Evolutionary conservation across 768 basidiomycete species (phyloP).

Genomic region (Pholiota microspora): DNA sequence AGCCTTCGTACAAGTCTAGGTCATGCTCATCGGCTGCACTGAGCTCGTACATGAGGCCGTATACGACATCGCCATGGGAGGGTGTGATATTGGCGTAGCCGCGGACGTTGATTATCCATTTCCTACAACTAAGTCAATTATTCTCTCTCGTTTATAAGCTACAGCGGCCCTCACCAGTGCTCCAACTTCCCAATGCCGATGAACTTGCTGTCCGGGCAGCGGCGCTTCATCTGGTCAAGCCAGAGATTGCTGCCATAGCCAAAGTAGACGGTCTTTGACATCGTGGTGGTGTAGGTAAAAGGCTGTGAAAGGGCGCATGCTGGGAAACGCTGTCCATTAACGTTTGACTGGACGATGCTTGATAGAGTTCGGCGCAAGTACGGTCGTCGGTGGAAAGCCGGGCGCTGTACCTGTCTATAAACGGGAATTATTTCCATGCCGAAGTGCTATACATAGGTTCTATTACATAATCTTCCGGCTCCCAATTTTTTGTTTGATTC

Average conservation of each 20-base stretch:
- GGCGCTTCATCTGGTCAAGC: constrained; percentile 45
- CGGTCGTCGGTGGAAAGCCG: neutral
- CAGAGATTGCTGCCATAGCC: constrained; percentile 53
- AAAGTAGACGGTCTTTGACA: constrained; percentile 35
- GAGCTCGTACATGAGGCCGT: constrained; percentile 42
- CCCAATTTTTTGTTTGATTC: constrained; percentile 9
- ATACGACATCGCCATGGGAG: constrained; percentile 38
- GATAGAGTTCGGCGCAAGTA: neutral
- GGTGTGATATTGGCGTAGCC: constrained; percentile 46
- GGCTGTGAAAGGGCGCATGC: constrained; percentile 10
- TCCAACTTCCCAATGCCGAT: constrained; percentile 36
- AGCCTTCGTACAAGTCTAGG: constrained; percentile 42
- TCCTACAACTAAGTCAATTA: constrained; percentile 27
- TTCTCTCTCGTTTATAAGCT: neutral
- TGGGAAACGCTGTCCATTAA: neutral
- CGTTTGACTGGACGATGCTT: neutral
- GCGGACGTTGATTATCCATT: constrained; percentile 43
- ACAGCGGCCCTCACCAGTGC: constrained; percentile 35
- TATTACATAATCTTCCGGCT: constrained; percentile 13
- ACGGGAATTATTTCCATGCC: neutral
- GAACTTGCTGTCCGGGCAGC: constrained; percentile 42
- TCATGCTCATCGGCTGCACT: constrained; percentile 36
- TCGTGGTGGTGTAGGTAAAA: constrained; percentile 10
- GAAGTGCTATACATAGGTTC: neutral
- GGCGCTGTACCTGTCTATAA: neutral